Percentiles rank a stretch among this genome's conserved stretches.
phyloP scores from a whole-genome alignment of 345 rosid species.

The Carallia pectinifolia region DNA sequence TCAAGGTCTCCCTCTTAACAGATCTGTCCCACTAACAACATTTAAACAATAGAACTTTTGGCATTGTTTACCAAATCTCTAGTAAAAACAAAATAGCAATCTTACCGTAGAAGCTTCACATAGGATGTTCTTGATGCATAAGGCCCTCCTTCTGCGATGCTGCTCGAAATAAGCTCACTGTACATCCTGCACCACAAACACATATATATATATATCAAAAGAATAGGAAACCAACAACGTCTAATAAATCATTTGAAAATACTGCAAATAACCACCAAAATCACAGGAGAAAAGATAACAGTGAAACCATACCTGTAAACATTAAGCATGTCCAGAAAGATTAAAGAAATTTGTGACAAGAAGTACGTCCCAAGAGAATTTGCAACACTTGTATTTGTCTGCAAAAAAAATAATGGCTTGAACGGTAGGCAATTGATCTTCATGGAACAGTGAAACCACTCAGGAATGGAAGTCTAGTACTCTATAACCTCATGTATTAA shows the following conservation, averaged over 20 bases:
- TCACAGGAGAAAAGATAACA: not conserved
- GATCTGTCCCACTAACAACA: slow-evolving; percentile 52
- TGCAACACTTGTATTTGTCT: slow-evolving; percentile 99
- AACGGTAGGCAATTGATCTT: not conserved
- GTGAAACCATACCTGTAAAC: slow-evolving; percentile 69
- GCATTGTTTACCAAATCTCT: not conserved
- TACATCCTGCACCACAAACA: slow-evolving; percentile 65
- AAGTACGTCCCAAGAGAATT: slow-evolving; percentile 88
- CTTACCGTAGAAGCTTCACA: slow-evolving; percentile 88
- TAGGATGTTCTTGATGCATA: slow-evolving; percentile 82
- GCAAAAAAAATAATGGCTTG: slow-evolving; percentile 33
- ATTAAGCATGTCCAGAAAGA: slow-evolving; percentile 97
- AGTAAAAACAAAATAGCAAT: slow-evolving; percentile 11
- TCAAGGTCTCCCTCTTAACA: slow-evolving; percentile 94
- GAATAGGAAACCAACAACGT: slow-evolving; percentile 6
- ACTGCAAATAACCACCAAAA: not conserved
- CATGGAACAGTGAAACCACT: not conserved
- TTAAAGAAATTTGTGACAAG: slow-evolving; percentile 76
- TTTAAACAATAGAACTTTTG: not conserved
- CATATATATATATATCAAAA: not conserved
- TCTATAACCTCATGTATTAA: not conserved
- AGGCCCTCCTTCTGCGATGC: slow-evolving; percentile 91
- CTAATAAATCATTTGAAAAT: slow-evolving; percentile 6
- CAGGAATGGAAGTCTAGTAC: not conserved
- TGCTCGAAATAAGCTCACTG: slow-evolving; percentile 94